Base-by-base conservation (phyloP, 108 stramenopile species). In the Poteriospumella lacustris region DNA sequence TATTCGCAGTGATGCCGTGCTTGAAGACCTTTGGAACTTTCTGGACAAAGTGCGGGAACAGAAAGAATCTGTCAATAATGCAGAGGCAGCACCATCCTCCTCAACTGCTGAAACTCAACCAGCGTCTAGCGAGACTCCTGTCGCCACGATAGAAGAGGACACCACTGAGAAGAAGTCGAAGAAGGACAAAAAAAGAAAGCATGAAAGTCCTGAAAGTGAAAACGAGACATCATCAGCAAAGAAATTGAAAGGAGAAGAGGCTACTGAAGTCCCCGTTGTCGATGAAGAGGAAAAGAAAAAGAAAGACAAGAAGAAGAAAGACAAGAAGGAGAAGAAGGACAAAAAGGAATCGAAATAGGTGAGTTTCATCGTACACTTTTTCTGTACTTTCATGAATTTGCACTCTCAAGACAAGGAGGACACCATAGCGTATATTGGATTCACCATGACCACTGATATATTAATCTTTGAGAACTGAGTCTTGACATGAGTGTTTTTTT, bases 1-100 rank as follows among this genome's bases (percentile, higher is more conserved):
- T 42, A 39, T 92, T 47, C 82, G 85, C 40, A 88, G 87, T 1
- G 67, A 79, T 42, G 76, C 58, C n/a, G 81, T 85, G 64, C 82
- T 89, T 1, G 76, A 80, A 3, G 82, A 86, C 28, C 90, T 95
- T 52, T 95, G 94, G 94, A 81, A 81, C 43, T 62, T 85, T 44
- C 68, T 95, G 41, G 85, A 87, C 15, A 34, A 73, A 5, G 28
- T 39, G 2, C 75, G 79, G 78, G 36, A 12, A n/a, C 69, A 82
- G 59, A 47, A 31, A 1, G 78, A 77, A 68, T n/a, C 44, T 33
- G 81, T 15, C 15, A 52, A 64, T 3, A 24, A 64, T 34, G 36
- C 31, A 31, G 36, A 3, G 36, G 28, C 60, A 34, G 12, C 15
- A 52, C 47, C 47, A 15, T 64, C 31, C 36, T 12, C 33, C 31